Conservation (phyloP, 768 basidiomycete genomes). For the Grammothele lineata region DNA sequence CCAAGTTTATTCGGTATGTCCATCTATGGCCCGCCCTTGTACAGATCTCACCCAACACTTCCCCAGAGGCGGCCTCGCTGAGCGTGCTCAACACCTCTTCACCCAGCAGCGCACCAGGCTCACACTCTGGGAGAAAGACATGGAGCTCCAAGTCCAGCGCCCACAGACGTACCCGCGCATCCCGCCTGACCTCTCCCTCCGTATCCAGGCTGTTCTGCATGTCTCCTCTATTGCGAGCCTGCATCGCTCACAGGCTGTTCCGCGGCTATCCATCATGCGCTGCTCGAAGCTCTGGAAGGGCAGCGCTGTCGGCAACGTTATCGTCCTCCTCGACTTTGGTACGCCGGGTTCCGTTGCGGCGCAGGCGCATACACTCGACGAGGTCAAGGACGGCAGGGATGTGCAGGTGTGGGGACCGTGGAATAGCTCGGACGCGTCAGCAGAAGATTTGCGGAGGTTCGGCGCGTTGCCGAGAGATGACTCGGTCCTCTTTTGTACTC, state of each 20-base stretch:
- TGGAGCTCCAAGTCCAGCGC: slow-evolving; percentile 26
- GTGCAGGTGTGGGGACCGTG: slow-evolving; percentile 50
- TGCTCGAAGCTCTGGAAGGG: slow-evolving; percentile 7
- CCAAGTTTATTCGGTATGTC: slow-evolving; percentile 46
- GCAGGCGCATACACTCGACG: slow-evolving; percentile 23
- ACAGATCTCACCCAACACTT: neutral
- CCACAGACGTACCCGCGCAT: slow-evolving; percentile 14
- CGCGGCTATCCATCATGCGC: slow-evolving; percentile 12
- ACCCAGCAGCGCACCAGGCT: slow-evolving; percentile 42
- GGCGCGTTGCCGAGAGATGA: neutral
- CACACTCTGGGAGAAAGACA: slow-evolving; percentile 50
- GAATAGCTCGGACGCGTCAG: slow-evolving; percentile 14
- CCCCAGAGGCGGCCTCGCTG: slow-evolving; percentile 53
- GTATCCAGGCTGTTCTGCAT: slow-evolving; percentile 40
- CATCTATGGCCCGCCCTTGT: neutral
- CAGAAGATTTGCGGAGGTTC: neutral
- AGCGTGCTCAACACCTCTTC: slow-evolving; percentile 41
- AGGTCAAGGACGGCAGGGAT: slow-evolving; percentile 37
- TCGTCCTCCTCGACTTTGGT: slow-evolving; percentile 15
- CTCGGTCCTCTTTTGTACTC: slow-evolving; percentile 14
- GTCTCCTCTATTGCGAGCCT: slow-evolving; percentile 26
- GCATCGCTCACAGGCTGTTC: slow-evolving; percentile 21
- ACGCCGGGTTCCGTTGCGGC: slow-evolving; percentile 1
- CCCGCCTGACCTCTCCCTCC: slow-evolving; percentile 41
- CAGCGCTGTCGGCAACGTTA: slow-evolving; percentile 5